These are phyloP conservation scores for Plasmodium fragile DNA, from an alignment of 169 alveolate genomes.

Conservation along the genomic window DNA sequence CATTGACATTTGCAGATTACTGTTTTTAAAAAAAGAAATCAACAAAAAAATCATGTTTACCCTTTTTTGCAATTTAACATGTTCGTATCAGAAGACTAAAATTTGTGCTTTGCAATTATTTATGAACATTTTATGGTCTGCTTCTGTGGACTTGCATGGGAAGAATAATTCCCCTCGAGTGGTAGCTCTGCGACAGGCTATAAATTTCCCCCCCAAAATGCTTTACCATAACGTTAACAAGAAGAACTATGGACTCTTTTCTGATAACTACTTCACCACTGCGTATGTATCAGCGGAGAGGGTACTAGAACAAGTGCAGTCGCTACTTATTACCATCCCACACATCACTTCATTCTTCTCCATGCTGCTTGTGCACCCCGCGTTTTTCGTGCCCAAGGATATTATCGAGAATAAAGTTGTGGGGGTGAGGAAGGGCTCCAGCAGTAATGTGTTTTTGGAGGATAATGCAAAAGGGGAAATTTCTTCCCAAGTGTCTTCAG, in stretches of 20 bases:
- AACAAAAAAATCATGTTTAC: constrained; percentile 83
- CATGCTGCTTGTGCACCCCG: constrained; percentile 30
- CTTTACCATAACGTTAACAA: constrained; percentile 40
- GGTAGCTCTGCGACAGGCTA: constrained; percentile 2
- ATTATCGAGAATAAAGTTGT: constrained; percentile 41
- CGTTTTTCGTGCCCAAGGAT: constrained; percentile 64
- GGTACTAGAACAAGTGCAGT: constrained; percentile 84
- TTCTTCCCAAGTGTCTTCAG: not conserved
- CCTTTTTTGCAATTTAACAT: constrained; percentile 76
- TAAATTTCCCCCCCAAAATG: constrained; percentile 67
- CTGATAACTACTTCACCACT: constrained; percentile 61
- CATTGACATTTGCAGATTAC: constrained; percentile 82
- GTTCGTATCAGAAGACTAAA: constrained; percentile 70
- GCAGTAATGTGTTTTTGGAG: not conserved
- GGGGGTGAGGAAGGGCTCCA: not conserved
- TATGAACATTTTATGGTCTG: constrained; percentile 79
- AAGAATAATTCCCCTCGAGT: constrained; percentile 32
- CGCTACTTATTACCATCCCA: constrained; percentile 82
- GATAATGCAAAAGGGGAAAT: not conserved
- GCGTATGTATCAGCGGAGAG: constrained; percentile 83
- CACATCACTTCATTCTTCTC: constrained; percentile 77
- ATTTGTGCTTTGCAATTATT: constrained; percentile 75
- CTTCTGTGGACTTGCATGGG: constrained; percentile 78
- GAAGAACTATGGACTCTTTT: constrained; percentile 33
- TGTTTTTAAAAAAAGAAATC: constrained; percentile 83